Evolutionary conservation across 345 rosid species (phyloP), one percentile per base, ranked within the genome.

Genomic region (Linum lewisii): DNA sequence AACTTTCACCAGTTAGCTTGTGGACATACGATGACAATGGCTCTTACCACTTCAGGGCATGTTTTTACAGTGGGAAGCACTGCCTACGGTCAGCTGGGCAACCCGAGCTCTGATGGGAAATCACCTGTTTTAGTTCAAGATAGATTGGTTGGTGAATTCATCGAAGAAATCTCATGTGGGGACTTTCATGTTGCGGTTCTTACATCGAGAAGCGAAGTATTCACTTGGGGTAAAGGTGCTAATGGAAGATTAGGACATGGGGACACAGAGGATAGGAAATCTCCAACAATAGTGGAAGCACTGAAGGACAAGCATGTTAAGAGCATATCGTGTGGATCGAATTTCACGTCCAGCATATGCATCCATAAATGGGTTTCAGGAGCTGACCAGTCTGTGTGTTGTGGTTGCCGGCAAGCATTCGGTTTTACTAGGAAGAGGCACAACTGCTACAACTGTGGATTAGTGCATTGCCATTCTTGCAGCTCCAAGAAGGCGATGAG

Each of bases 301-400:
- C 63, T 93, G 21, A 85, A 63, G 75, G 99, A 93, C 53, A 73
- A 85, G 57, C 90, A 87, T 74, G 97, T 93, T 38, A 93, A 93
- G 64, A 93, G 77, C 53, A 78, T 93, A 75, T 83, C 95, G 34
- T 93, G 99, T 55, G 99, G 99, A 58, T 84, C 97, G 2, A 89
- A 87, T 82, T 89, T 87, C 60, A 82, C 95, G 44, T 83, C 97
- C 21, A 78, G 90, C 61, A 87, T 93, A 64, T 93, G 95, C 73
- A 85, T 85, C 62, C 99, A 89, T 72, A 93, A 93, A 62, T 93
- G 99, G 99, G 86, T 87, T 54, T 87, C 97, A 0, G 97, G 97
- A 24, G 85, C 86, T 6, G 99, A 93, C 63, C 99, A 89, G 61
- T 93, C 97, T 10, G 72, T 89, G 68, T 93, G 99, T 79, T 82